A percentile compares a stretch with the other conserved stretches of the same genome.
Conservation (phyloP, 1,139 yeast genomes). For the Sugiyamaella xylanicola region DNA sequence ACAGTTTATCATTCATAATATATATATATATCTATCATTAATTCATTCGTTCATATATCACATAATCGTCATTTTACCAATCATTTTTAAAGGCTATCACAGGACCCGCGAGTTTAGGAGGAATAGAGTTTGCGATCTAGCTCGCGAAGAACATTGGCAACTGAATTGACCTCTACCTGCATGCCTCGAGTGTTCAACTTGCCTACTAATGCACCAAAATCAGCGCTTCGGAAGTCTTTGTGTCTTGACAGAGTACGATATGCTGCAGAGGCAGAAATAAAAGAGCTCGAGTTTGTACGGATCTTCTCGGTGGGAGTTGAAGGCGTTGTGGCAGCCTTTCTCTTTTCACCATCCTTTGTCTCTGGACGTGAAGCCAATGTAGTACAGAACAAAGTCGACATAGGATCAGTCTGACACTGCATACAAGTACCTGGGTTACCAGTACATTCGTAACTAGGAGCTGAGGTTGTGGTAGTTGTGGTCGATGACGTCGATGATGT, state of each 20-base stretch:
- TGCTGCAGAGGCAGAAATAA: conserved; percentile 86
- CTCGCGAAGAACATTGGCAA: conserved; percentile 78
- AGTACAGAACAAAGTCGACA: conserved; percentile 86
- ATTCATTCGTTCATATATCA: not conserved
- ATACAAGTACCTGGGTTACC: conserved; percentile 87
- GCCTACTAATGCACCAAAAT: conserved; percentile 72
- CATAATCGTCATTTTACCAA: not conserved
- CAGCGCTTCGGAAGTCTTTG: conserved; percentile 70
- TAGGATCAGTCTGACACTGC: conserved; percentile 84
- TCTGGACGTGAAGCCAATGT: conserved; percentile 61
- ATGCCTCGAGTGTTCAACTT: conserved; percentile 78
- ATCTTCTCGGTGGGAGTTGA: conserved; percentile 27
- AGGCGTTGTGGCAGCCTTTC: conserved; percentile 26
- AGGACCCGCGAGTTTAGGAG: not conserved
- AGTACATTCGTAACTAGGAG: conserved; percentile 56
- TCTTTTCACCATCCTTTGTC: conserved; percentile 22
- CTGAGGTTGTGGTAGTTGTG: conserved; percentile 22
- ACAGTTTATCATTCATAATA: not conserved
- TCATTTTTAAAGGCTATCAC: not conserved
- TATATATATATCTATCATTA: not conserved
- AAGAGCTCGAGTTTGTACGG: conserved; percentile 49
- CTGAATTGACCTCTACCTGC: conserved; percentile 87
- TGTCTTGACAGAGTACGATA: conserved; percentile 82
- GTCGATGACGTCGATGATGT: not conserved
- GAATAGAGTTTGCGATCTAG: conserved; percentile 65